phyloP scores from a whole-genome alignment of 1,284 basidiomycete genomes.

The Sphagnurus paluster region DNA sequence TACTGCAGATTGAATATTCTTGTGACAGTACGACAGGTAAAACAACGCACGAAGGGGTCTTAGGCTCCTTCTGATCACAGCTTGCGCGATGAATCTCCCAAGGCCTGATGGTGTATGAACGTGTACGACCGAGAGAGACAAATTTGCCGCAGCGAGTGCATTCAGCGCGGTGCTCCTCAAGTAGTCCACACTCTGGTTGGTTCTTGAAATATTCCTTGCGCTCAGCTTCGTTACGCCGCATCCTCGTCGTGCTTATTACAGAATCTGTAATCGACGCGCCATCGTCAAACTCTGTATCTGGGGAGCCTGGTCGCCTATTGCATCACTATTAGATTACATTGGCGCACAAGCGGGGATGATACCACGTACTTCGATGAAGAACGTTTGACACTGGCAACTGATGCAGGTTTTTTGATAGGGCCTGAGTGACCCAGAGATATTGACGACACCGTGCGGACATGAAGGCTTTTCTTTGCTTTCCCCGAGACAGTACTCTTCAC shows the following conservation, averaged over 20 bases:
- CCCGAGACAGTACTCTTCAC: conserved; percentile 20
- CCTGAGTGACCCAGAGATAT: conserved; percentile 29
- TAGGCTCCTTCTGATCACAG: conserved; percentile 41
- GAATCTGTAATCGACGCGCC: conserved; percentile 49
- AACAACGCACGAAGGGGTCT: conserved; percentile 18
- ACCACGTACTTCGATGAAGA: conserved; percentile 20
- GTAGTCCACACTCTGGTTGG: conserved; percentile 51
- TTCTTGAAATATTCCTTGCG: conserved; percentile 61
- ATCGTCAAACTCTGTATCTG: conserved; percentile 44
- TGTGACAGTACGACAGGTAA: conserved; percentile 15
- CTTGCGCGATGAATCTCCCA: conserved; percentile 57
- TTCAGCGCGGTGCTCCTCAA: conserved; percentile 53
- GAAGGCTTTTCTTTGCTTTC: conserved; percentile 27
- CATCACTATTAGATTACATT: not conserved
- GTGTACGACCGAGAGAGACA: conserved; percentile 52
- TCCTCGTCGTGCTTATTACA: conserved; percentile 35
- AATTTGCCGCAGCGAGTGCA: conserved; percentile 56
- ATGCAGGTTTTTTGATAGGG: conserved; percentile 24
- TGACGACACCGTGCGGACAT: conserved; percentile 30
- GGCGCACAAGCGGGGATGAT: too few species aligned
- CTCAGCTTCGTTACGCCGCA: conserved; percentile 57
- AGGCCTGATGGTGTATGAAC: conserved; percentile 53
- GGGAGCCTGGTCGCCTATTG: conserved; percentile 22
- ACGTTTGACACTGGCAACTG: conserved; percentile 25
- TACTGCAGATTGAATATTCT: conserved; percentile 1